A percentile compares a stretch with the other conserved stretches of the same genome.
Evolutionary conservation across 345 rosid species (phyloP).

Genomic region (Bretschneidera sinensis): DNA sequence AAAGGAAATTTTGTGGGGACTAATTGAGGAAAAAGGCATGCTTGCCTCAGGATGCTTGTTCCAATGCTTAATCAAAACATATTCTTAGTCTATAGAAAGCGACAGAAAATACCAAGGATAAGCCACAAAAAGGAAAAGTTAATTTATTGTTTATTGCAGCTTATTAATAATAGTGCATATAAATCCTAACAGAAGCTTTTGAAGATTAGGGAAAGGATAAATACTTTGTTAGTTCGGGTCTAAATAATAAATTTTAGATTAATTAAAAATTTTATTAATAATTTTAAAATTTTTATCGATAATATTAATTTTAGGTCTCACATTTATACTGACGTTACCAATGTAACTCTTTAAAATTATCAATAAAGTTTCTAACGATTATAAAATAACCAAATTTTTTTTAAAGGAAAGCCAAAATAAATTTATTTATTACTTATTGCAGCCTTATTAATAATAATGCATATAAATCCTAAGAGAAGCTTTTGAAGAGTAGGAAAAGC

Average conservation of each 20-base stretch:
- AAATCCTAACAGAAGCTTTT: conserved; percentile 9
- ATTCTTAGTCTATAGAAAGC: conserved; percentile 4
- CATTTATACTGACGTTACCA: too few relatives aligned
- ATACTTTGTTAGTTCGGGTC: too few relatives aligned
- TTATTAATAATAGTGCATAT: background rate
- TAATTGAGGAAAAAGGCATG: conserved; percentile 17
- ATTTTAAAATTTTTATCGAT: too few relatives aligned
- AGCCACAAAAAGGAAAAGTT: background rate
- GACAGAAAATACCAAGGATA: conserved; percentile 10
- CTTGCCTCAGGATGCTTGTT: conserved; percentile 18
- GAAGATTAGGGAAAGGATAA: conserved; percentile 11
- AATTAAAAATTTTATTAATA: too few relatives aligned
- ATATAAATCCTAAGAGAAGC: conserved; percentile 7
- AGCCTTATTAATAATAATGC: too few relatives aligned
- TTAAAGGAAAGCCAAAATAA: too few relatives aligned
- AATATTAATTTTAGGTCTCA: too few relatives aligned
- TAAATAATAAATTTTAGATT: too few relatives aligned
- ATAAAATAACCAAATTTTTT: too few relatives aligned
- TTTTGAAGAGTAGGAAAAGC: conserved; percentile 15
- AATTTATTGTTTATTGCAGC: background rate
- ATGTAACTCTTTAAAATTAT: too few relatives aligned
- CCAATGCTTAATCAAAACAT: conserved; percentile 6
- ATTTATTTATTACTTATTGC: too few relatives aligned
- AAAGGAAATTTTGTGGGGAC: conserved; percentile 6
- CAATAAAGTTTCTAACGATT: too few relatives aligned